These are phyloP conservation scores for Solanum paucissectum DNA, from an alignment of 257 asterid genomes.

Conservation along the genomic window DNA sequence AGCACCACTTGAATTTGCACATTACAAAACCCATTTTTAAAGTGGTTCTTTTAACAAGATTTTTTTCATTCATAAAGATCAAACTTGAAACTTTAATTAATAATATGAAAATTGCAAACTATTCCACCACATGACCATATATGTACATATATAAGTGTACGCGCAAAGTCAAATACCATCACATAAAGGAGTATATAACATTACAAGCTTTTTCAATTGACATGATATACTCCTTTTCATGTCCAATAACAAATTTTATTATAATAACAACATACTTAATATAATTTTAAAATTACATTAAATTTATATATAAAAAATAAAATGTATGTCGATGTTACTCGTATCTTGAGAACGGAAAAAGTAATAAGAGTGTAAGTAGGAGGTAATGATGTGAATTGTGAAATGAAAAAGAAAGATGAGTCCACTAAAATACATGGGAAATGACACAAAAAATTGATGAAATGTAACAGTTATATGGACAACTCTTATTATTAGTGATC, in stretches of 20 bases:
- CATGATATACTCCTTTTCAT: not conserved
- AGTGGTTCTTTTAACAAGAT: not conserved
- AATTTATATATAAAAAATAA: too few species aligned
- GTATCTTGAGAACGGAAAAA: not conserved
- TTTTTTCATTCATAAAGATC: not conserved
- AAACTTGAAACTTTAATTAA: not conserved
- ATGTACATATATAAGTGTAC: too few species aligned
- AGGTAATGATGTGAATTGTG: not conserved
- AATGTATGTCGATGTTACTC: too few species aligned
- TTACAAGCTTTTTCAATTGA: too few species aligned
- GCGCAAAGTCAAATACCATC: not conserved
- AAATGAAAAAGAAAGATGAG: not conserved
- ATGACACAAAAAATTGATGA: not conserved
- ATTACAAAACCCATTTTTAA: not conserved
- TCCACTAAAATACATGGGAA: not conserved
- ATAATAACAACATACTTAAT: too few species aligned
- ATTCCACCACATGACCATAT: not conserved
- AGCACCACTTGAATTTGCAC: not conserved
- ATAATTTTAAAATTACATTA: not conserved
- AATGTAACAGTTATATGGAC: not conserved
- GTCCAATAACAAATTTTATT: not conserved
- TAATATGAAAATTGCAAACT: rapidly evolving
- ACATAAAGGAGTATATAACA: not conserved
- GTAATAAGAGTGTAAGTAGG: not conserved
- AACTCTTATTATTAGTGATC: not conserved